Evolutionary conservation across 2,329 filamentous ascomycete genomes (phyloP), one percentile per base, ranked within the genome.

Genomic region (Exophiala sideris): DNA sequence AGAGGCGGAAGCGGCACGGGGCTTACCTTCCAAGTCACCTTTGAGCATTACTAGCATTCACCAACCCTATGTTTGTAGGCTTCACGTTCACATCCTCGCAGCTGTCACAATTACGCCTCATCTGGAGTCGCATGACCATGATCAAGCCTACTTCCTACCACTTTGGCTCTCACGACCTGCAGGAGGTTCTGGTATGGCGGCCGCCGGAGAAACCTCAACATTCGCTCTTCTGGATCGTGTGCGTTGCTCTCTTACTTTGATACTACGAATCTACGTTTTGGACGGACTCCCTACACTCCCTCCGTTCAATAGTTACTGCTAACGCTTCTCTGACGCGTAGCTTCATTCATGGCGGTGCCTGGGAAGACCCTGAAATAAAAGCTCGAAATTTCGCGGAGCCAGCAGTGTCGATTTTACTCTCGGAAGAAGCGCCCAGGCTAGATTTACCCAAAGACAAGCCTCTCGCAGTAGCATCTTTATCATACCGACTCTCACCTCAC

Each of bases 401-500:
- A 12, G 39, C 39, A 11, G 39, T 50, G 3, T 50, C 48, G 4
- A 44, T 20, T 4, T 33, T 50, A 10, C 29, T 50, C 9, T 49
- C 47, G 5, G 11, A 24, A 21, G 11, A 35, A 41, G 7, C 47
- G 16, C 29, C 2, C 2, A n/a, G 24, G 12, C 14, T 40, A 10
- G 32, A 9, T 24, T 2, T 20, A 41, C 36, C 38, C 18, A 7
- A 35, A 8, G 11, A 35, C 32, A 32, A 44, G 9, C 5, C 33
- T 11, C 29, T 50, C 6, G 48, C 48, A 4, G 35, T 50, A 18
- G 48, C 48, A 12, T 50, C 48, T 2, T 3, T 50, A 24, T 50
- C 48, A 34, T 50, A 50, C 48, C 38, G 48, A n/a, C 48, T 50
- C 2, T 50, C 48, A 34, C 32, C 48, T 6, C 48, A 50, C 16